Evolutionary conservation across 345 rosid species (phyloP).

Genomic region (Gossypioides kirkii): DNA sequence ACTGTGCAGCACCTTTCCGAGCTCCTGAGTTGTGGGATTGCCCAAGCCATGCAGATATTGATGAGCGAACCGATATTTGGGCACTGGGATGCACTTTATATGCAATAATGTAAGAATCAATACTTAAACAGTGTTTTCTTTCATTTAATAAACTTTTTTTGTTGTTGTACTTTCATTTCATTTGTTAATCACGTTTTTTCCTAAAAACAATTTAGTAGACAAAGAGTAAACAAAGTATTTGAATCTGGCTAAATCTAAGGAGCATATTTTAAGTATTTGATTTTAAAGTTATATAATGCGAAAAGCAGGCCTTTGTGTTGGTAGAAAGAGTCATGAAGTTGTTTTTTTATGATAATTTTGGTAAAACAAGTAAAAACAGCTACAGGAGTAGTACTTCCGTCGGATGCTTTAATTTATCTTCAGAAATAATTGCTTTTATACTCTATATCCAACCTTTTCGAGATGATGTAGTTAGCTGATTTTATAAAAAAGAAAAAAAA

Average conservation of each 20-base stretch:
- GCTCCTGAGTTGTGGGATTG: conserved; percentile 99
- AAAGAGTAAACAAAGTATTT: neutral
- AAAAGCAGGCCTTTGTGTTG: neutral
- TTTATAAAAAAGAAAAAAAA: no score
- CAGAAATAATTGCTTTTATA: neutral
- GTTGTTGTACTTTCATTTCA: neutral
- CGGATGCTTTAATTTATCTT: neutral
- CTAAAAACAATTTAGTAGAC: neutral
- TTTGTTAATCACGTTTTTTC: neutral
- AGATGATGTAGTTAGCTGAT: neutral
- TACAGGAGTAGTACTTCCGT: neutral
- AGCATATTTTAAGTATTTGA: neutral
- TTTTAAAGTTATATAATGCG: neutral
- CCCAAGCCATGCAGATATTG: conserved; percentile 93
- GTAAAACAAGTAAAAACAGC: neutral
- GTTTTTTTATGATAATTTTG: no score
- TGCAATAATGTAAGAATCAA: conserved; percentile 76
- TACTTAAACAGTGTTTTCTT: neutral
- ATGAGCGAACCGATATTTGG: conserved; percentile 98
- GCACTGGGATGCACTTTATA: conserved; percentile 95
- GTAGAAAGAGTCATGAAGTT: no score
- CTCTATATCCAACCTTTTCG: neutral
- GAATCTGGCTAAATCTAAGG: neutral
- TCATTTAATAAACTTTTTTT: neutral
- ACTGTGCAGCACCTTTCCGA: conserved; percentile 93